Percentiles rank a stretch among this genome's conserved stretches.
These are phyloP conservation scores for Maudiozyma barnettii DNA, from an alignment of 805 yeast species.

Conservation along the genomic window DNA sequence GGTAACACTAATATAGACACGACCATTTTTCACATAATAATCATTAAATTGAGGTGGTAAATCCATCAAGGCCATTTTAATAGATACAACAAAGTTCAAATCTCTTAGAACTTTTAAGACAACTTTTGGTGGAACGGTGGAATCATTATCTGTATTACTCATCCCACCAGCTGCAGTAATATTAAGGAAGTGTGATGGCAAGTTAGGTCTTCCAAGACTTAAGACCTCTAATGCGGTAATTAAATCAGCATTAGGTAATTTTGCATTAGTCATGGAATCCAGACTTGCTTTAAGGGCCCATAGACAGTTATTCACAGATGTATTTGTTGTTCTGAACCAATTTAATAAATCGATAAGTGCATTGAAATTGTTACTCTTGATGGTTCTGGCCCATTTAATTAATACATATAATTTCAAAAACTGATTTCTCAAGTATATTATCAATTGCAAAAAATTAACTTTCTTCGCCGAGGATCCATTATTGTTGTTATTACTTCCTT, in stretches of 20 bases:
- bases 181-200: constrained; percentile 54
- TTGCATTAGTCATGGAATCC: constrained; percentile 67
- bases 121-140: constrained; percentile 40
- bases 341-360: constrained; percentile 75
- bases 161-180: constrained; percentile 18
- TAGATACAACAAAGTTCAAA: constrained; percentile 62
- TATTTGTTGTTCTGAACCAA: constrained; percentile 77
- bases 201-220: constrained; percentile 63
- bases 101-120: constrained; percentile 54
- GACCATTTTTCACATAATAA: constrained; percentile 64
- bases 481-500: background rate
- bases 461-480: constrained; percentile 32
- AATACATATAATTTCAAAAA: constrained; percentile 77
- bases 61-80: constrained; percentile 61
- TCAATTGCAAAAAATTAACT: constrained; percentile 55
- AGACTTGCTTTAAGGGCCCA: constrained; percentile 57
- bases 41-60: constrained; percentile 58
- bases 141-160: background rate
- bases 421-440: constrained; percentile 71
- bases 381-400: constrained; percentile 71
- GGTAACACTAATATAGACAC: constrained; percentile 54
- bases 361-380: constrained; percentile 57
- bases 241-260: constrained; percentile 85
- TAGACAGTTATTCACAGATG: constrained; percentile 51
- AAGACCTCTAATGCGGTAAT: constrained; percentile 81